These are phyloP conservation scores for Aspergillus pseudonomiae DNA, from an alignment of 2,329 filamentous ascomycete species.

Conservation along the genomic window DNA sequence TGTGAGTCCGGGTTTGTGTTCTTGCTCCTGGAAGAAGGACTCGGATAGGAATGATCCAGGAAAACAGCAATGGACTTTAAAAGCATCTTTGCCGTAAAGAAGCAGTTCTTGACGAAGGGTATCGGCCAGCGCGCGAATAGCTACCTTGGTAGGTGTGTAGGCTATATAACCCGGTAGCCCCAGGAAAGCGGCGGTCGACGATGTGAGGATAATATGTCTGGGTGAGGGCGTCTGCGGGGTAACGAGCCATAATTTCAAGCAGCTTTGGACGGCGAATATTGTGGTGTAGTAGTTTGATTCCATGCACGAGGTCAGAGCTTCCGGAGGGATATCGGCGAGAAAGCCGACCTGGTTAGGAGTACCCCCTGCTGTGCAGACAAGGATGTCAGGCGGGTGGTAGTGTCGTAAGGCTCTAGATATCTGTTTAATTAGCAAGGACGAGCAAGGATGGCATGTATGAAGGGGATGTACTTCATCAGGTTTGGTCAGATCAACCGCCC, in stretches of 20 bases:
- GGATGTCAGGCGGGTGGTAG: conserved; percentile 14
- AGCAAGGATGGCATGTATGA: background rate
- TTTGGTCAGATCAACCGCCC: conserved; percentile 5
- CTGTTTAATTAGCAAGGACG: background rate
- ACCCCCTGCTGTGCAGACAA: conserved; percentile 24
- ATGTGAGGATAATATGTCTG: conserved; percentile 16
- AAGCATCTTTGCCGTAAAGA: conserved; percentile 9
- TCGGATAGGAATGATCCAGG: conserved; percentile 14
- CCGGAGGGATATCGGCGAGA: conserved; percentile 19
- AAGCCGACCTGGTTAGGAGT: conserved; percentile 20
- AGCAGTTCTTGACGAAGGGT: conserved; percentile 16
- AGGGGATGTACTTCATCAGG: background rate
- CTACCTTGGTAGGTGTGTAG: conserved; percentile 17
- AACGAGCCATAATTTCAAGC: conserved; percentile 13
- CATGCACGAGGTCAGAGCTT: conserved; percentile 16
- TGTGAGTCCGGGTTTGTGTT: conserved; percentile 7
- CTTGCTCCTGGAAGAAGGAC: conserved; percentile 9
- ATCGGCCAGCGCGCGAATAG: conserved; percentile 18
- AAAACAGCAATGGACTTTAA: conserved; percentile 13
- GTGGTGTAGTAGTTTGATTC: conserved; percentile 15
- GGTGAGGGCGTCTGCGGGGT: background rate
- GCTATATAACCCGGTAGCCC: conserved; percentile 18
- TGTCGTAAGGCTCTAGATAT: conserved; percentile 2
- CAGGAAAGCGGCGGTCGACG: conserved; percentile 12
- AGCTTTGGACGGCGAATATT: conserved; percentile 12